These are phyloP conservation scores for Misopates orontium DNA, from an alignment of 257 asterid species.

Conservation along the genomic window DNA sequence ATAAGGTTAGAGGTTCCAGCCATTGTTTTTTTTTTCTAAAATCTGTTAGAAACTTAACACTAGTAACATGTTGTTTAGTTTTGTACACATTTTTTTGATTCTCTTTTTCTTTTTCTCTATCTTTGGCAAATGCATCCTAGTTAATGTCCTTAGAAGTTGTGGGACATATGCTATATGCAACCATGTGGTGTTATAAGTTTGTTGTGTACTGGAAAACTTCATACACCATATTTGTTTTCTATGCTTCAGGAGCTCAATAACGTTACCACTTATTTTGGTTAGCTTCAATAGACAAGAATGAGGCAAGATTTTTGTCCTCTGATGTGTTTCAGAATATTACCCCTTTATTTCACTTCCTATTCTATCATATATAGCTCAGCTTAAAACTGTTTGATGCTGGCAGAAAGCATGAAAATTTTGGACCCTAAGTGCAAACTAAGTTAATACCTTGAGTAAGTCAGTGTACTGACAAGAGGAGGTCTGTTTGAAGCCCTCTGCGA, in stretches of 20 bases:
- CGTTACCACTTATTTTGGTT: too few species aligned
- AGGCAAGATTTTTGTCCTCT: background rate
- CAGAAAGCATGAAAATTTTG: background rate
- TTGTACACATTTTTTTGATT: background rate
- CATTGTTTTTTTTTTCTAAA: background rate
- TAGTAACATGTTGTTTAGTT: background rate
- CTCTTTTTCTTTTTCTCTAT: background rate
- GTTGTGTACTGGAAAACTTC: background rate
- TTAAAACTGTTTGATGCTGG: background rate
- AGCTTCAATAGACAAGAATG: background rate
- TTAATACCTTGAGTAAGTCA: background rate
- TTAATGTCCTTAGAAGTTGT: background rate
- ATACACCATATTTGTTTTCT: background rate
- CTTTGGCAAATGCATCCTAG: background rate
- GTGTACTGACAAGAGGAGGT: background rate
- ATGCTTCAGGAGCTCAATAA: too few species aligned
- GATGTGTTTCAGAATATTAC: background rate
- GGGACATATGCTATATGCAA: background rate
- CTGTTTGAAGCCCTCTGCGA: too few species aligned
- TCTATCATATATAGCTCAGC: background rate
- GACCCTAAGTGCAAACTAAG: background rate
- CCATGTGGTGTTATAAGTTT: background rate
- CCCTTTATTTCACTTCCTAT: background rate
- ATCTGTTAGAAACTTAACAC: background rate
- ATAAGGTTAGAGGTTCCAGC: background rate